Evolutionary conservation across 306 rosid genomes (phyloP).

Genomic region (Abrus precatorius): DNA sequence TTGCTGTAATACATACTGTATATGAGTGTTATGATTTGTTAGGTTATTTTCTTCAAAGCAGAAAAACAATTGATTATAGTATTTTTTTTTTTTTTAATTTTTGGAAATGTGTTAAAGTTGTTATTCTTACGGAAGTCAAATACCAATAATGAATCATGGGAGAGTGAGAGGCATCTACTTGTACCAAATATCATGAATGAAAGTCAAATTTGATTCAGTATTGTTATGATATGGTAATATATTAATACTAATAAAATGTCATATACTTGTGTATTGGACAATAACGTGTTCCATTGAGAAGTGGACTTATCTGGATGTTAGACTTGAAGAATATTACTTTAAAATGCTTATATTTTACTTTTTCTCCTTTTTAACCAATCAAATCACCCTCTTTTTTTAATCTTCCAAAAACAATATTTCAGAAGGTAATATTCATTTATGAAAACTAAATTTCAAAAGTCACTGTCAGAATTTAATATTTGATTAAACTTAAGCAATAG

Average conservation of each 20-base stretch:
- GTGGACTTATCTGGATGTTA: neutral
- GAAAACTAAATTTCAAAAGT: no score
- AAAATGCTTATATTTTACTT: neutral
- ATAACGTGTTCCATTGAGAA: neutral
- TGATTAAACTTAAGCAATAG: no score
- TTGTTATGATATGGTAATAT: neutral
- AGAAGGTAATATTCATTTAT: no score
- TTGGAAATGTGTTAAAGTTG: neutral
- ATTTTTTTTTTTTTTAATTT: neutral
- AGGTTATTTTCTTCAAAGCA: conserved; percentile 40
- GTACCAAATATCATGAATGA: neutral
- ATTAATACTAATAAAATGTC: neutral
- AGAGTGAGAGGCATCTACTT: conserved; percentile 27
- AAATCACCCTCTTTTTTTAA: no score
- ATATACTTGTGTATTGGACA: conserved; percentile 4
- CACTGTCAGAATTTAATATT: no score
- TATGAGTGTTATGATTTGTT: conserved; percentile 54
- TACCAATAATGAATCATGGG: conserved; percentile 10
- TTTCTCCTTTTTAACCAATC: no score
- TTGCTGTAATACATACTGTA: conserved; percentile 52
- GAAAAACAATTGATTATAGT: conserved; percentile 41
- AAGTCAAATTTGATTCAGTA: conserved; percentile 31
- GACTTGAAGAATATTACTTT: conserved; percentile 26
- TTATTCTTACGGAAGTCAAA: conserved; percentile 18
- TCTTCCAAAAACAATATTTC: no score